Conservation (phyloP, 1,284 basidiomycete genomes). For the Leccinum solheimii region DNA sequence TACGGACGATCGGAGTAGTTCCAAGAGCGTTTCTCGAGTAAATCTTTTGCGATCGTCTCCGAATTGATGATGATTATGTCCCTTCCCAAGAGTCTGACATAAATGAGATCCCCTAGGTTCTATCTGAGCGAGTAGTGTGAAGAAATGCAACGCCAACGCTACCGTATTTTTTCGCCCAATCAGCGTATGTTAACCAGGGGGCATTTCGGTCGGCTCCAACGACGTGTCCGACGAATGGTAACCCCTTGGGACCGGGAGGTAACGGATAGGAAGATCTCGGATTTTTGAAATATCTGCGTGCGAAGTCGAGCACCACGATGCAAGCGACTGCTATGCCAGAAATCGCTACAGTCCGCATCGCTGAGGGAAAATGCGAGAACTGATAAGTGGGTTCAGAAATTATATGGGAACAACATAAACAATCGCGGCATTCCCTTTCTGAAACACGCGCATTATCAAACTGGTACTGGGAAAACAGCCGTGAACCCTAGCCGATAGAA, state of each 20-base stretch:
- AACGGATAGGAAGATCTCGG: constrained; percentile 14
- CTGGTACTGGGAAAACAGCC: not conserved
- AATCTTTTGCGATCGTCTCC: constrained; percentile 35
- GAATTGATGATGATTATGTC: constrained; percentile 45
- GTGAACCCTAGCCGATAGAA: not conserved
- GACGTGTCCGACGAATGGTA: constrained; percentile 20
- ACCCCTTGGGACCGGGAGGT: constrained; percentile 24
- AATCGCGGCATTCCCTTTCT: not conserved
- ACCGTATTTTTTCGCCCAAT: constrained; percentile 28
- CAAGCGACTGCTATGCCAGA: constrained; percentile 7
- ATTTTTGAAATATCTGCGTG: constrained; percentile 8
- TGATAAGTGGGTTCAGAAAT: not conserved
- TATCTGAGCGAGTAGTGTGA: not conserved
- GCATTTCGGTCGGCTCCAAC: constrained; percentile 2
- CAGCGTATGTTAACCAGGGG: constrained; percentile 26
- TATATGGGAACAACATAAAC: constrained; percentile 1
- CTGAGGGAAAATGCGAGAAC: not conserved
- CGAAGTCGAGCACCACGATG: constrained; percentile 13
- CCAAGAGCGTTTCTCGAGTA: constrained; percentile 46
- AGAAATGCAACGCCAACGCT: not conserved
- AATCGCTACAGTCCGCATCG: constrained; percentile 11
- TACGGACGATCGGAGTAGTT: constrained; percentile 34
- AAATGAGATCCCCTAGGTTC: constrained; percentile 33
- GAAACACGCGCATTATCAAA: not conserved
- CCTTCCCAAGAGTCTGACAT: constrained; percentile 26